Base-by-base conservation (phyloP, 129 eudicot genomes). In the Deinandra increscens region DNA sequence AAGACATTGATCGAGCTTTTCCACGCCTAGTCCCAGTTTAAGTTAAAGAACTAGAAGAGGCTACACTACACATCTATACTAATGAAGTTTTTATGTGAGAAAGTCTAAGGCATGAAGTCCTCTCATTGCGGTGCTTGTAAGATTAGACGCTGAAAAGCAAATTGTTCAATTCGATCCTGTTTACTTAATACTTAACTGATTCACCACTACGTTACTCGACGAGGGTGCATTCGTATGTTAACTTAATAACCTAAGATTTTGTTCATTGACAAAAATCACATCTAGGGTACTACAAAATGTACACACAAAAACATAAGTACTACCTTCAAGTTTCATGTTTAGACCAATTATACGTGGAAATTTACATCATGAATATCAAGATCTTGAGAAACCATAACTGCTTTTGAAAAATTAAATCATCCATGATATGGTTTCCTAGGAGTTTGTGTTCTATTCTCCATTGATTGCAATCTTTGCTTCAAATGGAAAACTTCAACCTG, bases 401-500 rank as follows among this genome's bases (percentile, higher is more conserved):
- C 22, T n/a, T 33, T 58, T 22, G n/a, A 41, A 68, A 4, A 22
- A 56, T 13, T n/a, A 69, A 37, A 56, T 69, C 64, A 69, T 69
- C 80, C 86, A 39, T 88, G 96, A 74, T 37, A 92, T 8, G 96
- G 96, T 69, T 92, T 92, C 81, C 98, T 79, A 15, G 95, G 96
- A 5, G 96, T 88, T 60, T 95, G 84, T n/a, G 95, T 81, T 74
- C 96, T 83, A 66, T 80, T 84, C 75, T 92, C 98, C 82, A 88
- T 58, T 3, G 98, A 88, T 37, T 92, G 98, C 78, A 92, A 42
- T 77, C 98, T 86, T 75, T 92, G 98, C 70, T 92, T 92, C 71
- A 88, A 81, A 83, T 79, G 95, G 75, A 86, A 88, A 56, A 92
- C 98, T 81, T 92, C 98, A 73, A 88, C 98, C 98, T 92, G 84